phyloP scores from a whole-genome alignment of 169 alveolate genomes.

The Pseudocohnilembus persalinus region DNA sequence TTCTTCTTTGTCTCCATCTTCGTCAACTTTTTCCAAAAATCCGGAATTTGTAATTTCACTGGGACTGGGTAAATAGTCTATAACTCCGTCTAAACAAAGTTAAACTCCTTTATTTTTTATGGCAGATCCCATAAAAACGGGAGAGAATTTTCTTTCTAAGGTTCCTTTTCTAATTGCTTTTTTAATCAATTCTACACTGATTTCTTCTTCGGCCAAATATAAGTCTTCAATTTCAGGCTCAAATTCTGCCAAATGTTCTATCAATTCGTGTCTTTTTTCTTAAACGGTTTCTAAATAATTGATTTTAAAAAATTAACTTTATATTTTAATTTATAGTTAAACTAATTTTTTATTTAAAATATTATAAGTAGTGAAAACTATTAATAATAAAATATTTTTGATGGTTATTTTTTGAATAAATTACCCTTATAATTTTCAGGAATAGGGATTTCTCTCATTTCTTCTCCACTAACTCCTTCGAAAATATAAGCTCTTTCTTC shows the following conservation, averaged over 20 bases:
- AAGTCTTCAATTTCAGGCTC: slow-evolving; percentile 94
- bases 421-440: slow-evolving; percentile 66
- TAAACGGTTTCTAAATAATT: slow-evolving; percentile 25
- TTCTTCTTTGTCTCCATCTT: slow-evolving; percentile 52
- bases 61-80: slow-evolving; percentile 93
- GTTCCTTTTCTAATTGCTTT: slow-evolving; percentile 75
- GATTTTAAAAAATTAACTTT: background rate
- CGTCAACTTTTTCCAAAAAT: slow-evolving; percentile 43
- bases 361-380: no score
- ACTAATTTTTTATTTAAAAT: no score
- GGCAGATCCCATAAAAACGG: slow-evolving; percentile 96
- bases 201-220: slow-evolving; percentile 78
- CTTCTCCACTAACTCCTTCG: slow-evolving; percentile 88
- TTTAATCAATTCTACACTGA: slow-evolving; percentile 55
- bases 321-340: background rate
- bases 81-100: slow-evolving; percentile 92
- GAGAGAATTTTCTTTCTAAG: slow-evolving; percentile 74
- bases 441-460: slow-evolving; percentile 66
- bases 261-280: slow-evolving; percentile 71
- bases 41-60: slow-evolving; percentile 60
- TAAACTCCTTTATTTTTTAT: slow-evolving; percentile 94
- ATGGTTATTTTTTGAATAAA: no score
- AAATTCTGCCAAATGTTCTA: slow-evolving; percentile 88
- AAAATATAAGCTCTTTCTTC: slow-evolving; percentile 82
- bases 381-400: no score